Base-by-base conservation (phyloP, 345 rosid genomes). In the Physaria fendleri region DNA sequence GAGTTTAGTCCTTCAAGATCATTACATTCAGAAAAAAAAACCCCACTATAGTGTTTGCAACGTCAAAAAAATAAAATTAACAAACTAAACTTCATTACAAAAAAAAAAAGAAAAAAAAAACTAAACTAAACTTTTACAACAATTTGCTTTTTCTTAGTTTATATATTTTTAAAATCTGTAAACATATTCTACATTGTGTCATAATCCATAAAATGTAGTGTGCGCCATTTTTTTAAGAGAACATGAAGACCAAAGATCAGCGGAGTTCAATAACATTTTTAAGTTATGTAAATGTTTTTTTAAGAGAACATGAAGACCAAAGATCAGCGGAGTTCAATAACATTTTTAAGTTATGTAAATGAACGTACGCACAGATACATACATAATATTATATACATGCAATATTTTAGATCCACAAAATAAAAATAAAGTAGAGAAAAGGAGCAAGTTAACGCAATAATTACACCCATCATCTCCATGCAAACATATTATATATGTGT, bases 391-490 rank as follows among this genome's bases (percentile, higher is more conserved):
- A 11, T 4, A 8, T 10, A 32, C 18, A 58, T 33, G 2, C 3
- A 35, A 0, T 56, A 22, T 56, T 46, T 46, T 4, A 27, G 27
- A 59, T 32, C 38, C 52, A 30, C 45, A 52, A 49, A 17, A 17
- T 27, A 30, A 30, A 15, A 27, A 13, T 28, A 52, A 52, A 61
- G 55, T 37, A 27, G 56, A 69, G 41, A 15, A 40, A 42, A 37
- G 45, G 62, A 54, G 49, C 62, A 53, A 14, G 51, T 47, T 53
- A 28, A 68, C 27, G 68, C 38, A 54, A 62, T 53, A 53, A 62
- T 46, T 54, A 69, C 30, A 54, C 50, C 57, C 74, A 69, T 69
- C 39, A 55, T 69, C 63, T 62, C 43, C 64, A 70, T 70, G 69
- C 69, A n/a, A n/a, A n/a, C n/a, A n/a, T n/a, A n/a, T n/a, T n/a